Percentiles rank a stretch among this genome's conserved stretches.
These are phyloP conservation scores for Cystofilobasidium ferigula DNA, from an alignment of 768 basidiomycete genomes.

Conservation along the genomic window DNA sequence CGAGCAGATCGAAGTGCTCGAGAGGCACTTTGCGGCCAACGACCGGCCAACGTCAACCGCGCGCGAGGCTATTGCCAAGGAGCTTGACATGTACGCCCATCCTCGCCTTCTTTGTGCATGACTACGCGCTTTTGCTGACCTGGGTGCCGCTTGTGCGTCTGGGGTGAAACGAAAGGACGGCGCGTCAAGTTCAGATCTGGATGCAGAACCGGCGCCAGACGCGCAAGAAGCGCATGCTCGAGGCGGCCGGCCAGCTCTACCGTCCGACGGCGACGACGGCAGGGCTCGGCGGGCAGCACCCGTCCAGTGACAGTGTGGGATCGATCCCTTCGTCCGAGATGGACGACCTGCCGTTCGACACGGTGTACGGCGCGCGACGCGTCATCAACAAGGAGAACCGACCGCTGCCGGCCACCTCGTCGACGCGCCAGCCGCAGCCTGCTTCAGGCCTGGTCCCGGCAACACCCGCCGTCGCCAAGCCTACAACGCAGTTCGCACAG, in stretches of 20 bases:
- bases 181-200: slow-evolving; percentile 25
- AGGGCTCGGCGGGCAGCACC: not conserved
- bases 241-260: not conserved
- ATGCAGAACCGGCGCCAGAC: slow-evolving; percentile 25
- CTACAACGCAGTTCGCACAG: too few relatives aligned
- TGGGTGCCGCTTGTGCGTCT: not conserved
- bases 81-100: slow-evolving; percentile 20
- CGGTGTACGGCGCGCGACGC: not conserved
- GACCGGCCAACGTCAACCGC: slow-evolving; percentile 9
- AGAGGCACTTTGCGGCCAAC: slow-evolving; percentile 14
- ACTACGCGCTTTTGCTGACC: not conserved
- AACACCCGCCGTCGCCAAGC: too few relatives aligned
- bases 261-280: not conserved
- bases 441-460: too few relatives aligned
- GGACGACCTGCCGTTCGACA: not conserved
- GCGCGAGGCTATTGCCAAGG: slow-evolving; percentile 15
- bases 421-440: too few relatives aligned
- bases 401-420: not conserved
- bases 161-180: too few relatives aligned
- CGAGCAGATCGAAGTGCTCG: slow-evolving; percentile 18
- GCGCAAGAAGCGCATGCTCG: slow-evolving; percentile 22
- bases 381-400: slow-evolving; percentile 4
- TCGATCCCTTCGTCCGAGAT: slow-evolving; percentile 5
- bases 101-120: not conserved
- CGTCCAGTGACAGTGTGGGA: not conserved